Percentiles rank a stretch among this genome's conserved stretches.
Evolutionary conservation across 805 yeast species (phyloP).

Genomic region (Monosporozyma servazzii): DNA sequence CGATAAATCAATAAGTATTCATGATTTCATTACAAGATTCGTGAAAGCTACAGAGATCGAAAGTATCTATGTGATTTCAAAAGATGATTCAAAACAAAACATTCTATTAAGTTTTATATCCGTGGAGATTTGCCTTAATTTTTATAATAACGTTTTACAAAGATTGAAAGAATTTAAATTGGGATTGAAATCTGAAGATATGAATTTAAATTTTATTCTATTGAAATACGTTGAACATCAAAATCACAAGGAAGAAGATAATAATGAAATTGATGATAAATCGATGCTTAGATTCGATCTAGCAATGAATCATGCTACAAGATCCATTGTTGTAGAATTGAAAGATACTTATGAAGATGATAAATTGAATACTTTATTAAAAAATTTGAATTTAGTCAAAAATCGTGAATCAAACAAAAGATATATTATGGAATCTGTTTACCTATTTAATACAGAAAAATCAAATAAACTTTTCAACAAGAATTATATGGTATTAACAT

Average conservation of each 20-base stretch:
- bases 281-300: background rate
- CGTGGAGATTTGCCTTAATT: conserved; percentile 30
- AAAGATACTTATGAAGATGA: conserved; percentile 7
- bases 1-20: conserved; percentile 14
- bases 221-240: conserved; percentile 15
- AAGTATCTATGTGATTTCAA: conserved; percentile 37
- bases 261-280: conserved; percentile 4
- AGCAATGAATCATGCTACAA: conserved; percentile 20
- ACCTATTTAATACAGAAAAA: conserved; percentile 12
- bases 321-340: conserved; percentile 21
- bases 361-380: conserved; percentile 8
- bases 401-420: conserved; percentile 12
- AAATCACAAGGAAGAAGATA: conserved; percentile 23
- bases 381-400: conserved; percentile 11
- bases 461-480: conserved; percentile 12
- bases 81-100: conserved; percentile 25
- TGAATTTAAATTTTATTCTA: conserved; percentile 30
- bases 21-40: conserved; percentile 30
- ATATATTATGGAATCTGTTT: conserved; percentile 22
- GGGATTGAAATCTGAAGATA: conserved; percentile 32
- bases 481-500: conserved; percentile 20
- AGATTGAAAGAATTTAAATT: conserved; percentile 31
- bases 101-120: conserved; percentile 27
- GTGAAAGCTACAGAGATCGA: conserved; percentile 57
- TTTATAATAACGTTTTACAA: conserved; percentile 32